phyloP scores from a whole-genome alignment of 352 stramenopile genomes.

The Pythium brassicae region DNA sequence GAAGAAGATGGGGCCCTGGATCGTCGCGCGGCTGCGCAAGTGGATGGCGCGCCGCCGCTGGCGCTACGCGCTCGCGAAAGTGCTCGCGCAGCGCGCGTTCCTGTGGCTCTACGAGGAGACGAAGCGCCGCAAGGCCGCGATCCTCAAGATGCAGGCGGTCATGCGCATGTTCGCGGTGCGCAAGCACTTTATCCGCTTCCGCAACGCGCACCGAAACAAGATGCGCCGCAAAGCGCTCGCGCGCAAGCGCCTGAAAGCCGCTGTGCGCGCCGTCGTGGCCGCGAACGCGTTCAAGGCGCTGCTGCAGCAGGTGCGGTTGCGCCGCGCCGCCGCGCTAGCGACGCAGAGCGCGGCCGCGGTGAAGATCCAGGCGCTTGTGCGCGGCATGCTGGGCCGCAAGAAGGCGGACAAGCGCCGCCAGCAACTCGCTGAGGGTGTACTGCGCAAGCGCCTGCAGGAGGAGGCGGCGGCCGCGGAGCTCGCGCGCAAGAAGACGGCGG shows the following conservation, averaged over 20 bases:
- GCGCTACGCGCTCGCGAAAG: slow-evolving; percentile 83
- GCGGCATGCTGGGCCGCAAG: slow-evolving; percentile 78
- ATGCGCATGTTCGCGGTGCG: slow-evolving; percentile 85
- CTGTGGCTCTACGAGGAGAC: slow-evolving; percentile 76
- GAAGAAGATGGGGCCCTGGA: slow-evolving; percentile 88
- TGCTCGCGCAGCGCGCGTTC: slow-evolving; percentile 80
- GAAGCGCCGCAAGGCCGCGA: slow-evolving; percentile 61
- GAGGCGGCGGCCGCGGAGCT: slow-evolving; percentile 59
- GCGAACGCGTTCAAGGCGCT: slow-evolving; percentile 70
- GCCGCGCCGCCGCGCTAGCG: slow-evolving; percentile 32
- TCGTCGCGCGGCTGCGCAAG: slow-evolving; percentile 77
- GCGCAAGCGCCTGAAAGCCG: slow-evolving; percentile 67
- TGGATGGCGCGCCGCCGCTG: slow-evolving; percentile 81
- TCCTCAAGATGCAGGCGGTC: slow-evolving; percentile 80
- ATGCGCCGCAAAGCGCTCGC: slow-evolving; percentile 62
- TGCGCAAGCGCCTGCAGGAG: slow-evolving; percentile 71
- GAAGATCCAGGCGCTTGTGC: slow-evolving; percentile 78
- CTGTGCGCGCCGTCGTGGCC: slow-evolving; percentile 58
- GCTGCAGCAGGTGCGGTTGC: slow-evolving; percentile 42
- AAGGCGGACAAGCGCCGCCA: slow-evolving; percentile 53
- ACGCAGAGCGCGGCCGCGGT: slow-evolving; percentile 52
- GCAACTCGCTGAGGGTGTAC: slow-evolving; percentile 69
- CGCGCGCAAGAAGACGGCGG: slow-evolving; percentile 75
- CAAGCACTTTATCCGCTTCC: slow-evolving; percentile 74
- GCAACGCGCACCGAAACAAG: slow-evolving; percentile 63